Evolutionary conservation across 1,284 basidiomycete species (phyloP), one percentile per base, ranked within the genome.

Genomic region (Rhizoctonia solani): DNA sequence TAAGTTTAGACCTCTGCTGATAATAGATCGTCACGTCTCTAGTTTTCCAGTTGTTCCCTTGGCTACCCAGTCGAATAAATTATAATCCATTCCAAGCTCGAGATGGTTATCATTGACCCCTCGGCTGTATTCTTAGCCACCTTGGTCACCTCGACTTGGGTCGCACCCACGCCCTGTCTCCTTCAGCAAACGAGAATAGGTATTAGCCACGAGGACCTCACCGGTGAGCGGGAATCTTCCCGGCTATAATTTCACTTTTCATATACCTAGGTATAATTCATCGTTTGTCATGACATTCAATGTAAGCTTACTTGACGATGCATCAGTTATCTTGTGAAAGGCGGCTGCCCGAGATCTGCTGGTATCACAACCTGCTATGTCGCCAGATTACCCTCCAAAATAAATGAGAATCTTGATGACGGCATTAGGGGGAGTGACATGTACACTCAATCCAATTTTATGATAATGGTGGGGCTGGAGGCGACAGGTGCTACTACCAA

Each of bases 291-390:
- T 13, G 14, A 25, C 21, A 5, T 44, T 19, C 29, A 27, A 29
- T 29, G 5, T 21, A 1, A 8, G 5, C 1, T 4, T 16, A 4
- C 5, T 16, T 5, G n/a, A 44, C n/a, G 5, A 23, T 49, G n/a
- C 21, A n/a, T 9, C 34, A 66, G 61, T 14, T 66, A 53, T 14
- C 50, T 66, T 19, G 50, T 50, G 9, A 66, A 66, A 25, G 61
- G 47, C 9, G 46, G 30, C 19, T 63, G 61, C 30, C 41, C 41
- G 6, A 11, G 27, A 6, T 32, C 23, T 30, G 41, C n/a, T 41
- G 44, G 41, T 11, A 66, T 66, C 29, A 34, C 29, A 9, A 66
- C 50, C 8, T 66, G 61, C 41, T 66, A 66, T 19, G 61, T 46
- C 21, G 34, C 44, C 19, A 54, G 39, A 5, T 50, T 66, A n/a